Evolutionary conservation across 306 rosid genomes (phyloP), one percentile per base, ranked within the genome.

Genomic region (Corylus heterophylla): DNA sequence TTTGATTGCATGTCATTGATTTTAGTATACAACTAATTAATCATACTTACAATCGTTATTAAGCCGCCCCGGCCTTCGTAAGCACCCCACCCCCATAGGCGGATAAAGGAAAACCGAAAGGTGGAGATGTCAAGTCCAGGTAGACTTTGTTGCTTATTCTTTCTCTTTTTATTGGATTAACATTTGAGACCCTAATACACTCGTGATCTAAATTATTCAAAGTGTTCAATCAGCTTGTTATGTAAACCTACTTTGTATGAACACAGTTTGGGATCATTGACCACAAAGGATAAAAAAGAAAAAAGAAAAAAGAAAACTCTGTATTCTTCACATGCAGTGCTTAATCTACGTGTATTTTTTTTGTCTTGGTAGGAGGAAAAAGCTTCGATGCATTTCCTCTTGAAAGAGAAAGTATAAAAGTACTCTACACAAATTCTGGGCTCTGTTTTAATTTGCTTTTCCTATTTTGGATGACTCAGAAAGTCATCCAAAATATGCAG

Each of bases 281-380:
- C 59, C 12, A 81, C 37, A 14, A 1, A 14, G 48, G 22, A 35
- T 14, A 37, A 64, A 35, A 8, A 31, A 7, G 35, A 7, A 17
- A 25, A 50, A 29, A 9, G n/a, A 10, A 14, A 63, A 61, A 31
- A 20, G 12, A 22, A 12, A 45, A 37, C 14, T 25, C 29, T 55
- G 58, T 16, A 11, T 31, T 80, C 56, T 37, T 80, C 80, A 67
- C 42, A 5, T 11, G 77, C 48, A n/a, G 76, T 76, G 87, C 77
- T 12, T 56, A 29, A 25, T 77, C 82, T 73, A 68, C 76, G 61
- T 73, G 76, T 37, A 68, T 68, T 58, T 69, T 49, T 68, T 69
- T 69, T 84, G 79, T 76, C 80, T 75, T 75, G 64, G 25, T 74
- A 18, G 56, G 75, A 45, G 45, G 80, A 84, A 80, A 80, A 73